A percentile compares a stretch with the other conserved stretches of the same genome.
These are phyloP conservation scores for Phytophthora pluvialis DNA, from an alignment of 352 stramenopile genomes.

Conservation along the genomic window DNA sequence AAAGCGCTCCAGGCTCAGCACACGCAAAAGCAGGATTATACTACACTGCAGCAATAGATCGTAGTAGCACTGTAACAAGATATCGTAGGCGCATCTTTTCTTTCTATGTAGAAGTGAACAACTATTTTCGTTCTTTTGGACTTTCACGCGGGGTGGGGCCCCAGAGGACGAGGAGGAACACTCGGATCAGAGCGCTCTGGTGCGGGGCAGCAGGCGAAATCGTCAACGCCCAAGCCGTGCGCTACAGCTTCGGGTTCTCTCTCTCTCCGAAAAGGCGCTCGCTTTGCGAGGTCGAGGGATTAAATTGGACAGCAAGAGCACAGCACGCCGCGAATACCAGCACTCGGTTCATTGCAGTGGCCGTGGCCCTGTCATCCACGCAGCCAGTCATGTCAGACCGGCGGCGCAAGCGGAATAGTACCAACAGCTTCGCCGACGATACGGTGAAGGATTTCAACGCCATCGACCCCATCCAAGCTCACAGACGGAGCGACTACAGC, in stretches of 20 bases:
- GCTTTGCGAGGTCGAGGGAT: slow-evolving; percentile 5
- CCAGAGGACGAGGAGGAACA: slow-evolving; percentile 15
- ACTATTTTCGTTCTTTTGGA: slow-evolving; percentile 12
- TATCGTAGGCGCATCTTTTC: no score
- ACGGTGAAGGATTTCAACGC: slow-evolving; percentile 47
- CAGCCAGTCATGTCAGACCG: slow-evolving; percentile 45
- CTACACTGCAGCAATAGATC: no score
- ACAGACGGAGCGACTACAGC: slow-evolving; percentile 34
- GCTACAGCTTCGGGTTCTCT: slow-evolving; percentile 11
- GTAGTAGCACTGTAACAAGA: no score
- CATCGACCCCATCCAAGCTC: slow-evolving; percentile 19
- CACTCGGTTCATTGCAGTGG: slow-evolving; percentile 6
- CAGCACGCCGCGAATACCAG: not conserved
- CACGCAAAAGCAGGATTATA: no score
- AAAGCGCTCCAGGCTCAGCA: no score
- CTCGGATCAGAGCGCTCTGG: slow-evolving; percentile 23
- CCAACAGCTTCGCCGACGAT: slow-evolving; percentile 32
- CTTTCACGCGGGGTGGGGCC: not conserved
- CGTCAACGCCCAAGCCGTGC: not conserved
- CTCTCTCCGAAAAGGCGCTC: slow-evolving; percentile 7
- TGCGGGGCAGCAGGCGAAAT: slow-evolving; percentile 1
- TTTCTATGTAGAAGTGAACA: not conserved
- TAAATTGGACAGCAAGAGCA: slow-evolving; percentile 18
- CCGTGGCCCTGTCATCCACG: slow-evolving; percentile 7
- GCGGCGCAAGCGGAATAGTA: slow-evolving; percentile 42